Evolutionary conservation across 2,329 filamentous ascomycete species (phyloP).

Genomic region (Colletotrichum higginsianum): DNA sequence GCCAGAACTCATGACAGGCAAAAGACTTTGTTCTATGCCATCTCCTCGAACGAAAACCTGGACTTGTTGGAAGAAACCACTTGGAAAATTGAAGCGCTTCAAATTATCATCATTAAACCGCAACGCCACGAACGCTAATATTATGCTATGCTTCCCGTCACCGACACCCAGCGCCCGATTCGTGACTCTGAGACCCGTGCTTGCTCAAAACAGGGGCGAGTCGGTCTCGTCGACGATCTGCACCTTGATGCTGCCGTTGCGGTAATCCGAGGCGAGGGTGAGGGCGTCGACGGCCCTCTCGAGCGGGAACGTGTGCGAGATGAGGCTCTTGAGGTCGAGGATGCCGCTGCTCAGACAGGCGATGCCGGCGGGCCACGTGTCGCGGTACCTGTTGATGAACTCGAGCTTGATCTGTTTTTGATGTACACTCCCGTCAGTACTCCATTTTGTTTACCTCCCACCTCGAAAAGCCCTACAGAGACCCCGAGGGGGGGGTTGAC

Average conservation of each 20-base stretch:
- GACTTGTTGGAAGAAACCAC: too few relatives aligned
- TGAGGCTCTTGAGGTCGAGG: constrained; percentile 72
- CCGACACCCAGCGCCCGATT: constrained; percentile 2
- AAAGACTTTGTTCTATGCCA: not conserved
- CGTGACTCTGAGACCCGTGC: not conserved
- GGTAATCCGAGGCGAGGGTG: constrained; percentile 51
- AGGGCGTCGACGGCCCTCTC: constrained; percentile 72
- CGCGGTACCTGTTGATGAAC: constrained; percentile 80
- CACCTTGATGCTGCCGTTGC: constrained; percentile 54
- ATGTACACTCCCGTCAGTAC: constrained; percentile 1
- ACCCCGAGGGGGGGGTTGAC: fast-evolving
- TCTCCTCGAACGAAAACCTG: not conserved
- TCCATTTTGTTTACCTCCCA: not conserved
- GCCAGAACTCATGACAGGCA: too few relatives aligned
- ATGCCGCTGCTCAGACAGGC: constrained; percentile 71
- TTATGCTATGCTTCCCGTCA: constrained; percentile 12
- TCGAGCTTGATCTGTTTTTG: constrained; percentile 71
- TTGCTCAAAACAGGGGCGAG: constrained; percentile 26
- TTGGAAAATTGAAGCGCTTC: too few relatives aligned
- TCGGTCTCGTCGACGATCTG: constrained; percentile 51
- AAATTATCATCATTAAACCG: constrained; percentile 2
- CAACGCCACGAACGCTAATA: constrained; percentile 15
- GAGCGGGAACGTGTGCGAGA: constrained; percentile 75
- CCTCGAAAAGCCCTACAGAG: too few relatives aligned
- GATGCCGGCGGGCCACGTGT: constrained; percentile 79